Evolutionary conservation across 2,329 filamentous ascomycete species (phyloP), one percentile per base, ranked within the genome.

Genomic region (Raffaelea arxii): DNA sequence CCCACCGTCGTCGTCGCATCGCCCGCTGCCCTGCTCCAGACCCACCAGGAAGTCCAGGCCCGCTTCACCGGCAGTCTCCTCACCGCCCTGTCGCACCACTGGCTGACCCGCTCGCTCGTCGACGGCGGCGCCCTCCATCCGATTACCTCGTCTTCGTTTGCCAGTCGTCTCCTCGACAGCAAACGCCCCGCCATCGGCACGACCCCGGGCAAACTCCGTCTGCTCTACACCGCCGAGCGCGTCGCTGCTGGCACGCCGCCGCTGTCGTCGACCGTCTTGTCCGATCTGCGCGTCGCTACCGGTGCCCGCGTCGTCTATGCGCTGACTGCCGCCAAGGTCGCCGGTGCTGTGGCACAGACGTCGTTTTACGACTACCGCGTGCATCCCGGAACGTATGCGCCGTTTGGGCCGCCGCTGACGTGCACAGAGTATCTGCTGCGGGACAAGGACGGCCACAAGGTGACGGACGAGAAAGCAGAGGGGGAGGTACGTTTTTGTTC

Each of bases 281-380:
- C 85, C 0, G 87, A 96, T 58, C 66, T 97, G 48, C 80, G 90
- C 40, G 75, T 94, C 44, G 86, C 89, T 62, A 86, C 85, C 2
- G 78, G 84, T 24, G 83, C 88, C 2, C 79, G 88, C 44, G 72
- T 96, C 47, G 73, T 94, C 43, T 95, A 97, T 62, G 90, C 89
- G 3, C 72, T 98, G 46, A 85, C 88, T 18, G 81, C 85, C 1
- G 71, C 87, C 22, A 78, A 79, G 50, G 86, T 97, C n/a, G 91
- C 90, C 2, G 92, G 92, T 32, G 84, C 90, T 1, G 78, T 94
- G n/a, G 72, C 84, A 1, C 91, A 97, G 66, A 94, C 86, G 0
- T 47, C 51, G 12, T 70, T 68, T 53, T 70, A 70, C 55, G 68
- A 75, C 39, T 66, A 64, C 25, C 54, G 56, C 25, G 57, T 57